Evolutionary conservation across 306 rosid species (phyloP), one percentile per base, ranked within the genome.

Genomic region (Trifolium repens): DNA sequence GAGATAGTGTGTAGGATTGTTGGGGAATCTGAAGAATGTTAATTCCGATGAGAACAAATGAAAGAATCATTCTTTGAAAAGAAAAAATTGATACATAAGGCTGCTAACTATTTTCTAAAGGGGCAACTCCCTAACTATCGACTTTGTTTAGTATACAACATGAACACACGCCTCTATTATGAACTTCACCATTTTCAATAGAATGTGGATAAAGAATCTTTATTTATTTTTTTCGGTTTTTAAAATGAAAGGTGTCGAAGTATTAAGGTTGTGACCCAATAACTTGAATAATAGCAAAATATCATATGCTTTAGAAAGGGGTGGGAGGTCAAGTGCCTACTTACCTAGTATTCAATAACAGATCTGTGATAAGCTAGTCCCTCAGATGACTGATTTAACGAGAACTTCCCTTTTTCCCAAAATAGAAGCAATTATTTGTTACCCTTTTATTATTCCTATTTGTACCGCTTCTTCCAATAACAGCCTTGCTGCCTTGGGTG

Each of bases 321-420:
- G 24, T 22, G 24, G 24, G 24, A 22, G 24, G 24, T 22, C 24
- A 22, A 22, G 32, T 27, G 27, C 32, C 32, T 54, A 27, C 55
- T n/a, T n/a, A n/a, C n/a, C 24, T 49, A 14, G 39, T 35, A 5
- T 5, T 0, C 39, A 35, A 5, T 74, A 12, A 22, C 26, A 71
- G 34, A 62, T 72, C 55, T 67, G 34, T 24, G 32, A 46, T 60
- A 62, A 53, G 70, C 66, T 73, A 78, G 35, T 46, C 47, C 11
- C 60, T 83, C 67, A 69, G 55, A 62, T 65, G 64, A 55, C 72
- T 22, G 69, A 60, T 72, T 71, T 72, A 69, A 75, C 34, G 8
- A 34, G 42, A 65, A 65, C 35, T 58, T 32, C 10, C 42, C 14
- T 12, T 67, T 37, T 40, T 39, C 9, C 39, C 12, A 8, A 5